Evolutionary conservation across 176 grass and related monocot genomes (phyloP), one percentile per base, ranked within the genome.

Genomic region (Oryza glumipatula): DNA sequence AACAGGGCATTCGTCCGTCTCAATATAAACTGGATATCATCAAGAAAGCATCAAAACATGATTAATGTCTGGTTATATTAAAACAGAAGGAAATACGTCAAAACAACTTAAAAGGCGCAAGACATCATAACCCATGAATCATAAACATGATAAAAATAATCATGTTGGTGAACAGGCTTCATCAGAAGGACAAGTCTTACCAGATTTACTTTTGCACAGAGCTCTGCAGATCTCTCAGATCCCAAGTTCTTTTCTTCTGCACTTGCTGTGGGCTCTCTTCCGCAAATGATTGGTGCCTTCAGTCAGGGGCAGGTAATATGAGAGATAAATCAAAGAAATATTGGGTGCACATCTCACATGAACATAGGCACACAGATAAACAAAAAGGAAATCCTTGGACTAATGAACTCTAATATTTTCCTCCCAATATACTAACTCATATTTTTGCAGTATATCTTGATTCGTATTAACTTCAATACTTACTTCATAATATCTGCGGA

Each of bases 151-250:
- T 19, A 47, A 74, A 68, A 88, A 56, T 19, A 38, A 41, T 35
- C n/a, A 45, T 67, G 66, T 21, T 58, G 32, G 9, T 45, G 67
- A 78, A 82, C 36, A 67, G 73, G 44, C 13, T 74, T 83, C 24
- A 69, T 68, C 15, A 54, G 71, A 26, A 13, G 28, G 26, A 73
- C 82, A 84, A 73, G 46, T 68, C 86, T 80, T 92, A 88, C 96
- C 96, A 92, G 89, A 66, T 98, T 95, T 80, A 98, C 96, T 94
- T 98, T 95, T 84, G 91, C 72, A 87, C 93, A 95, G 44, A 95
- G 91, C 78, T 98, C 87, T 60, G 83, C 87, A 74, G 96, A 98
- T 92, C 93, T 92, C 81, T 98, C 96, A 80, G 85, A 84, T 78
- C 93, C 93, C 85, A 98, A 92, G 76, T 98, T 94, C 71, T 77